A percentile compares a stretch with the other conserved stretches of the same genome.
Conservation (phyloP, 345 rosid species). For the Murraya paniculata region DNA sequence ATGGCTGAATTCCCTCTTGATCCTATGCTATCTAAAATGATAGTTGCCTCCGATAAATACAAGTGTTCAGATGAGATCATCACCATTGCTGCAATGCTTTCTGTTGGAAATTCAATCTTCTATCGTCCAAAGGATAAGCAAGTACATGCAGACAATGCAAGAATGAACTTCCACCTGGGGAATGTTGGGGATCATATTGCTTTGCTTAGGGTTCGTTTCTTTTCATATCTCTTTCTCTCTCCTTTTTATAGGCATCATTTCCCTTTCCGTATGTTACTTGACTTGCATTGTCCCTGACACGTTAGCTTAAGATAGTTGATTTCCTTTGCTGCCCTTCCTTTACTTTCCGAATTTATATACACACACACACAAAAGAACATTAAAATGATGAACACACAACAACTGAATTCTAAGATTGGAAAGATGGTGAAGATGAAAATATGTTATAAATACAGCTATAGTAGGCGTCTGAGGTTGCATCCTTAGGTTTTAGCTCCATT, state of each 20-base stretch:
- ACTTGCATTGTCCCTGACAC: neutral
- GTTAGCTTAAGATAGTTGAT: conserved; percentile 7
- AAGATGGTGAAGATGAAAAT: conserved; percentile 5
- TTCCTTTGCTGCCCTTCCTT: neutral
- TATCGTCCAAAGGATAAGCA: conserved; percentile 98
- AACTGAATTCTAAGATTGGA: neutral
- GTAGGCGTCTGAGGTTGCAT: neutral
- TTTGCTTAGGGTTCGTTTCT: conserved; percentile 67
- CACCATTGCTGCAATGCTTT: conserved; percentile 90
- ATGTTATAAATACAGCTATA: neutral
- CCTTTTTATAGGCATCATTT: neutral
- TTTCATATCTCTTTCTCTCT: neutral
- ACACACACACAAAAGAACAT: no score
- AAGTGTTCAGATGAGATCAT: conserved; percentile 92
- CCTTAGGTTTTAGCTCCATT: neutral
- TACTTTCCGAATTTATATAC: no score
- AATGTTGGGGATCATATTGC: conserved; percentile 95
- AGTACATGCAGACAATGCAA: conserved; percentile 95
- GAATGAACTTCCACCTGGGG: conserved; percentile 89
- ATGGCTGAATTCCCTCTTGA: conserved; percentile 99
- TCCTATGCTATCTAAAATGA: conserved; percentile 90
- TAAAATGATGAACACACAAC: neutral
- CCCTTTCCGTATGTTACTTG: neutral
- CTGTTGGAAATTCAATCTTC: conserved; percentile 88
- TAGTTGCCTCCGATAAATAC: conserved; percentile 86